Conservation (phyloP, 129 eudicot genomes). For the Lonicera japonica region DNA sequence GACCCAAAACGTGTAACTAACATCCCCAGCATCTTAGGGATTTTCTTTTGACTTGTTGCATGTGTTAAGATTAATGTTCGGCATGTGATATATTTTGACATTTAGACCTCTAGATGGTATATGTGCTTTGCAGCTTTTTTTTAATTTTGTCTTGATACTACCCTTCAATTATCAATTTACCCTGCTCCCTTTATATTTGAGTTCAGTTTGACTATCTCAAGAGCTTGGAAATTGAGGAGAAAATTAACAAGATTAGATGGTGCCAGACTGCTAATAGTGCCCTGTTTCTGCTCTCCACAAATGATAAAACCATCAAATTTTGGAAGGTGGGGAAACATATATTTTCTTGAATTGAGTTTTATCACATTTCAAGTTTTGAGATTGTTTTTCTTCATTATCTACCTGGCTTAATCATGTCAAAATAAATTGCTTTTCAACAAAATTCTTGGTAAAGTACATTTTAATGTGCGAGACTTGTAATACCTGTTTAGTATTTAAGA, state of each 20-base stretch:
- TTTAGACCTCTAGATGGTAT: too few relatives aligned
- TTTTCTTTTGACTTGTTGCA: too few relatives aligned
- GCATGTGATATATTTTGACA: too few relatives aligned
- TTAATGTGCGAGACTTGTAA: too few relatives aligned
- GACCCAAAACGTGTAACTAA: too few relatives aligned
- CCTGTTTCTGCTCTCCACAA: conserved; percentile 86
- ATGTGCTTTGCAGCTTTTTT: too few relatives aligned
- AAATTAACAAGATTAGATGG: conserved; percentile 95
- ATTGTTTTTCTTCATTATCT: neutral
- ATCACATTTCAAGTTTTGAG: neutral
- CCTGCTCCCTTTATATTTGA: conserved; percentile 13
- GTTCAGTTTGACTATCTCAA: conserved; percentile 93
- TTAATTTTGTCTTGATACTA: too few relatives aligned
- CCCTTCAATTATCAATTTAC: conserved; percentile 5
- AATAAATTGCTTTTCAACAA: neutral
- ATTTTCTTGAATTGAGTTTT: neutral
- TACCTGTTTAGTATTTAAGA: too few relatives aligned
- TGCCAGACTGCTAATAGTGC: conserved; percentile 77
- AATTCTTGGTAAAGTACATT: too few relatives aligned
- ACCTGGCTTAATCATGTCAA: neutral
- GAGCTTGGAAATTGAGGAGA: conserved; percentile 98
- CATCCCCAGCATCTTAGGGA: too few relatives aligned
- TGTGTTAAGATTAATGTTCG: too few relatives aligned
- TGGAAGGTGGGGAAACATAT: conserved; percentile 64
- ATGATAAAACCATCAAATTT: conserved; percentile 84